Percentiles rank a stretch among this genome's conserved stretches.
Evolutionary conservation across 2,329 filamentous ascomycete species (phyloP).

Genomic region (Colletotrichum costaricense): DNA sequence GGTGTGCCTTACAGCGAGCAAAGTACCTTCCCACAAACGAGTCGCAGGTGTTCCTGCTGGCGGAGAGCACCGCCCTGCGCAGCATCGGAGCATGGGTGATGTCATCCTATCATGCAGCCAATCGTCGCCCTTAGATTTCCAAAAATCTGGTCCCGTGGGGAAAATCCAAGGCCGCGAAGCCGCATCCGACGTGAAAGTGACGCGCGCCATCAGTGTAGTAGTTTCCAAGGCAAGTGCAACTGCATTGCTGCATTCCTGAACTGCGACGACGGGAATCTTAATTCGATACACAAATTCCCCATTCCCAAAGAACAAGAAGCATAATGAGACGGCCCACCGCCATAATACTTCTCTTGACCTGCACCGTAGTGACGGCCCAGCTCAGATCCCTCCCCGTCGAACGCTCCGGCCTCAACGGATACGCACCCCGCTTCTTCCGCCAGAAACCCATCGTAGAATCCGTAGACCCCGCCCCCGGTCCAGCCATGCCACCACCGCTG

Average conservation of each 20-base stretch:
- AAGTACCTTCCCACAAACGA: background rate
- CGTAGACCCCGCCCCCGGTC: constrained; percentile 35
- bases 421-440: constrained; percentile 23
- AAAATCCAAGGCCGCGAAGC: background rate
- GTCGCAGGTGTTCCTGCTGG: background rate
- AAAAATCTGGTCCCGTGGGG: constrained; percentile 16
- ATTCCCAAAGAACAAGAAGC: background rate
- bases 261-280: background rate
- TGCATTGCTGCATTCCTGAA: background rate
- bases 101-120: constrained; percentile 14
- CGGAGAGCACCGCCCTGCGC: background rate
- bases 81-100: constrained; percentile 17
- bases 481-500: constrained; percentile 40
- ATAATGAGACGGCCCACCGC: constrained; percentile 32
- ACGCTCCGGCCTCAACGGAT: constrained; percentile 14
- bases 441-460: constrained; percentile 33
- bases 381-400: constrained; percentile 26
- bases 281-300: background rate
- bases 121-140: constrained; percentile 11
- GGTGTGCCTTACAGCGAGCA: background rate
- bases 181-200: constrained; percentile 11
- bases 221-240: constrained; percentile 1
- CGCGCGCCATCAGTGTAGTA: background rate
- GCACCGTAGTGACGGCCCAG: constrained; percentile 27
- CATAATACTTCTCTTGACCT: constrained; percentile 24